These are phyloP conservation scores for Purpureocillium takamizusanense DNA, from an alignment of 2,329 filamentous ascomycete genomes.

Conservation along the genomic window DNA sequence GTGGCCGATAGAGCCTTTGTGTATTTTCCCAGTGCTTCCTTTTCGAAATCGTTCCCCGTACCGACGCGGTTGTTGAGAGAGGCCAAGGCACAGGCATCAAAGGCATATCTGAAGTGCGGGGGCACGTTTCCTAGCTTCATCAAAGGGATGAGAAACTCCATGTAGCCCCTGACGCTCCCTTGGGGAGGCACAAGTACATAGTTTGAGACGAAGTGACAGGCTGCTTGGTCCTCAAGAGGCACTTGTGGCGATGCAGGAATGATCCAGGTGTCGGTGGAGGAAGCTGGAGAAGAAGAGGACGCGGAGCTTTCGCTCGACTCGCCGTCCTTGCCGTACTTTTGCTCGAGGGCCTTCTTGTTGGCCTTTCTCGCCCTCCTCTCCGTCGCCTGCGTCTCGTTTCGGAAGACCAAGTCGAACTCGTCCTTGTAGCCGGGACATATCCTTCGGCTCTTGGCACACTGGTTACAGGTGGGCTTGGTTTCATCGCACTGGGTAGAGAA, in stretches of 20 bases:
- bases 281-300: conserved; percentile 8
- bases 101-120: conserved; percentile 44
- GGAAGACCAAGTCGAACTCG: conserved; percentile 64
- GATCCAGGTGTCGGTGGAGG: conserved; percentile 5
- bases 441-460: conserved; percentile 54
- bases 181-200: conserved; percentile 46
- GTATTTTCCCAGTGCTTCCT: conserved; percentile 41
- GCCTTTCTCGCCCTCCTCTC: conserved; percentile 52
- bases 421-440: conserved; percentile 61
- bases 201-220: conserved; percentile 52
- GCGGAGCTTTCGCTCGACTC: conserved; percentile 8
- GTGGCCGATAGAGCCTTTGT: conserved; percentile 43
- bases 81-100: conserved; percentile 50
- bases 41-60: conserved; percentile 21
- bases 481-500: conserved; percentile 49
- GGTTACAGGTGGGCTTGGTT: conserved; percentile 55
- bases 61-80: conserved; percentile 43
- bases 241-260: conserved; percentile 27
- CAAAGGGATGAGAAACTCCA: conserved; percentile 51
- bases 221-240: conserved; percentile 44
- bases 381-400: conserved; percentile 62
- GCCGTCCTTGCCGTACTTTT: conserved; percentile 21
- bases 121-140: conserved; percentile 34
- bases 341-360: conserved; percentile 35
- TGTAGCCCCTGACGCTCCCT: conserved; percentile 42